These are phyloP conservation scores for Kodamaea nitidulidarum DNA, from an alignment of 805 yeast species.

Conservation along the genomic window DNA sequence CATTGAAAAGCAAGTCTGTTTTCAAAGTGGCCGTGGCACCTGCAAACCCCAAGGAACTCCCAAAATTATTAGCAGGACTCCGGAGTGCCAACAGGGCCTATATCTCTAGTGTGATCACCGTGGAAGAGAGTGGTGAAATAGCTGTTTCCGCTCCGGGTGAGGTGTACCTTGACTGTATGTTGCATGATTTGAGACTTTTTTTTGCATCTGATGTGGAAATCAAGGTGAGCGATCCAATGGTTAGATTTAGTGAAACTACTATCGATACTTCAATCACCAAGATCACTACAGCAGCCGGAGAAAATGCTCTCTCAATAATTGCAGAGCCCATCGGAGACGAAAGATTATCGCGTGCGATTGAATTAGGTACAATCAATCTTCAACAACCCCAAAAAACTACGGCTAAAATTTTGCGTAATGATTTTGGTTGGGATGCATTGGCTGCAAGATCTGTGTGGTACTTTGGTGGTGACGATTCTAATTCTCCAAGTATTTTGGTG, in stretches of 20 bases:
- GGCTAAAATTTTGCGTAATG: slow-evolving; percentile 51
- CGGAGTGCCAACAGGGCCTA: slow-evolving; percentile 59
- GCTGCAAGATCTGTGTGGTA: slow-evolving; percentile 82
- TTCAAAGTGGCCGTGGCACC: slow-evolving; percentile 86
- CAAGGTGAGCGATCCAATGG: slow-evolving; percentile 80
- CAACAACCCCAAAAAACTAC: slow-evolving; percentile 39
- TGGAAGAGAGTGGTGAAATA: slow-evolving; percentile 88
- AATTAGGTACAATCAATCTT: slow-evolving; percentile 40
- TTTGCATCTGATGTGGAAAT: slow-evolving; percentile 62
- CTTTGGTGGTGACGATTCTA: slow-evolving; percentile 48
- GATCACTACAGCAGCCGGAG: slow-evolving; percentile 54
- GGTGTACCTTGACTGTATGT: slow-evolving; percentile 73
- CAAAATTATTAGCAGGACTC: slow-evolving; percentile 67
- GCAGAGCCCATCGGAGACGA: slow-evolving; percentile 67
- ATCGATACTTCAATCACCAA: slow-evolving; percentile 61
- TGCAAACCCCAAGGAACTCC: slow-evolving; percentile 69
- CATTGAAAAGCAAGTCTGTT: slow-evolving; percentile 40
- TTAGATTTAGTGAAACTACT: slow-evolving; percentile 76
- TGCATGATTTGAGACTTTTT: slow-evolving; percentile 67
- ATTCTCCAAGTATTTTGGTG: slow-evolving; percentile 48
- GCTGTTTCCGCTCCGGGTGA: slow-evolving; percentile 82
- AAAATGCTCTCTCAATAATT: slow-evolving; percentile 58
- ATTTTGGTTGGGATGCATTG: slow-evolving; percentile 77
- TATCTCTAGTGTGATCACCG: slow-evolving; percentile 61
- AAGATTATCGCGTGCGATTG: slow-evolving; percentile 53